These are phyloP conservation scores for Staphylotrichum longicolle DNA, from an alignment of 495 filamentous ascomycete species.

Conservation along the genomic window DNA sequence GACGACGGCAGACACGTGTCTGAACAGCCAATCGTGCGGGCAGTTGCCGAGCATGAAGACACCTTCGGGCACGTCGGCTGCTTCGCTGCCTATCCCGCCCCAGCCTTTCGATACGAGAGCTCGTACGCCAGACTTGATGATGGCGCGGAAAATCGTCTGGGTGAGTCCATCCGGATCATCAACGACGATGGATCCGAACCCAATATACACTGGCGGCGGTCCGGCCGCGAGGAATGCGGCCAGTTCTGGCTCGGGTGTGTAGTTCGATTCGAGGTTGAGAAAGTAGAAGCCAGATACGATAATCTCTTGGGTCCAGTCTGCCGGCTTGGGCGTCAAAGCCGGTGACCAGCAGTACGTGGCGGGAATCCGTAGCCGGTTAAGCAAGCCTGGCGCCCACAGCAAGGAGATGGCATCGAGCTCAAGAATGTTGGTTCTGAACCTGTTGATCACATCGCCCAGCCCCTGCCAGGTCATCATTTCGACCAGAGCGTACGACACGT, in stretches of 20 bases:
- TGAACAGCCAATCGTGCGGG: conserved; percentile 83
- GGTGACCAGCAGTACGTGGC: conserved; percentile 68
- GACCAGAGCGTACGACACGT: conserved; percentile 69
- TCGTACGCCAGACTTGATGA: conserved; percentile 62
- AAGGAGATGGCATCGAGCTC: conserved; percentile 61
- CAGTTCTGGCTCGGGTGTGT: conserved; percentile 54
- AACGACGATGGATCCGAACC: conserved; percentile 80
- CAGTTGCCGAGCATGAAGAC: conserved; percentile 77
- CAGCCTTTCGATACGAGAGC: conserved; percentile 79
- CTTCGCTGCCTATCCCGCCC: conserved; percentile 68
- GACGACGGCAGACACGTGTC: conserved; percentile 69
- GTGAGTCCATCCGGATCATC: conserved; percentile 70
- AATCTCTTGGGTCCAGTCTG: conserved; percentile 62
- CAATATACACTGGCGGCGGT: conserved; percentile 73
- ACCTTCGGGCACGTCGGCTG: conserved; percentile 57
- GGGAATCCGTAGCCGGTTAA: conserved; percentile 59
- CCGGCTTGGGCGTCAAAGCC: conserved; percentile 61
- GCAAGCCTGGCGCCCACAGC: conserved; percentile 63
- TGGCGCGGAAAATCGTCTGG: conserved; percentile 64
- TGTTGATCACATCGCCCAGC: conserved; percentile 63
- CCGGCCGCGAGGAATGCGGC: conserved; percentile 55
- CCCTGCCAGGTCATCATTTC: conserved; percentile 67
- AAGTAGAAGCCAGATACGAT: conserved; percentile 65
- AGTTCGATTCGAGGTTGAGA: conserved; percentile 59
- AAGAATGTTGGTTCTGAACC: conserved; percentile 58